phyloP scores from a whole-genome alignment of 1,284 basidiomycete species.

The Pseudozyma hubeiensis region DNA sequence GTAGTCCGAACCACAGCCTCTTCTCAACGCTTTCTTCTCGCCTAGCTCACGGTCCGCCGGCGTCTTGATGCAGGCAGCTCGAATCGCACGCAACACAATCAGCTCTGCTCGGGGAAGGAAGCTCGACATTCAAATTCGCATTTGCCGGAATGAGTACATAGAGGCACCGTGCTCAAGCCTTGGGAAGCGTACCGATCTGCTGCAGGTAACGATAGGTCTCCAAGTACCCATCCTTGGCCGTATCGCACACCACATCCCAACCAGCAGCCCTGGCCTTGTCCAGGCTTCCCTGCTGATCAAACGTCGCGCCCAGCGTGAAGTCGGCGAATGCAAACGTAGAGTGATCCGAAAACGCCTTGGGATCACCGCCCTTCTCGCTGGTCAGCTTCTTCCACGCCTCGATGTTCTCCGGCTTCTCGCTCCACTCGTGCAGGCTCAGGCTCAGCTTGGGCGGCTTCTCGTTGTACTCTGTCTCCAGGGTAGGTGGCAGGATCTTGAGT shows the following conservation, averaged over 20 bases:
- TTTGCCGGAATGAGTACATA: too few species aligned
- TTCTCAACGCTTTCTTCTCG: neutral
- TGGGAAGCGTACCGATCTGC: slow-evolving; percentile 40
- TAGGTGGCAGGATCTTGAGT: slow-evolving; percentile 30
- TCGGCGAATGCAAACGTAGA: slow-evolving; percentile 44
- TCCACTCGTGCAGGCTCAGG: slow-evolving; percentile 40
- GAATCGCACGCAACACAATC: too few species aligned
- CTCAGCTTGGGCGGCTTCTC: slow-evolving; percentile 39
- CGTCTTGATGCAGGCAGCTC: too few species aligned
- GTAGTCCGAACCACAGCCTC: neutral
- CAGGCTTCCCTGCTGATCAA: slow-evolving; percentile 41
- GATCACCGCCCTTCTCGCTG: slow-evolving; percentile 34
- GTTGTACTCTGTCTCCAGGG: slow-evolving; percentile 28
- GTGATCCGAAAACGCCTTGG: slow-evolving; percentile 36
- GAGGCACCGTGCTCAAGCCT: too few species aligned
- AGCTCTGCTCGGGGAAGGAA: neutral
- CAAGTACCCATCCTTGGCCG: slow-evolving; percentile 44
- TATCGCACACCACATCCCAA: slow-evolving; percentile 35
- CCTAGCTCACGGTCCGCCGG: too few species aligned
- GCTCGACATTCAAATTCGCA: neutral
- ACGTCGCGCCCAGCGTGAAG: slow-evolving; percentile 45
- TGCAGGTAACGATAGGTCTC: slow-evolving; percentile 45
- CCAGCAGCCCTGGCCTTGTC: slow-evolving; percentile 42
- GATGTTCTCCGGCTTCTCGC: slow-evolving; percentile 29
- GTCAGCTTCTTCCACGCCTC: slow-evolving; percentile 44